phyloP scores from a whole-genome alignment of 164 flowering plant genomes.

The Magnolia kwangsiensis region DNA sequence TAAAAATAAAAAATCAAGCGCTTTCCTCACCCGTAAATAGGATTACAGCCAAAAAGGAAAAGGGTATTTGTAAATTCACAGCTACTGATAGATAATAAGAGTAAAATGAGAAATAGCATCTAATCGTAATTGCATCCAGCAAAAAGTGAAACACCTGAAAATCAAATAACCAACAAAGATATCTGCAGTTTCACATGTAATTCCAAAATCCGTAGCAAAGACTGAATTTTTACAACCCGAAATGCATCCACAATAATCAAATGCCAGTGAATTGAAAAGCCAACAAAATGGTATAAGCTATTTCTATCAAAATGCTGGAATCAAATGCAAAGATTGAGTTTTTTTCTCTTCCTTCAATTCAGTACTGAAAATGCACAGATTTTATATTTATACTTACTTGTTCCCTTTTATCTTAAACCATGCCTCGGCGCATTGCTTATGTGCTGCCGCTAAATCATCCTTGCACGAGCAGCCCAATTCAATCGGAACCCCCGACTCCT shows the following conservation, averaged over 20 bases:
- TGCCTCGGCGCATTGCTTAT: conserved; percentile 81
- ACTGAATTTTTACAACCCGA: not conserved
- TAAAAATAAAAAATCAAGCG: not conserved
- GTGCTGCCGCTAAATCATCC: conserved; percentile 88
- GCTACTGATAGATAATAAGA: not conserved
- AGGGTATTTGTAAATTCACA: not conserved
- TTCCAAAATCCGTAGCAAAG: not conserved
- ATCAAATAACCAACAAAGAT: not conserved
- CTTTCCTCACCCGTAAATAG: not conserved
- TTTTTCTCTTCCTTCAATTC: not conserved
- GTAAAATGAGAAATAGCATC: not conserved
- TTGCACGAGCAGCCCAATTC: conserved; percentile 91
- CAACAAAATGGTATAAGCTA: not conserved
- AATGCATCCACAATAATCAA: not conserved
- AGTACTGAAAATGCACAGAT: not conserved
- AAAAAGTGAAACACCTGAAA: not conserved
- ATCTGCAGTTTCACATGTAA: not conserved
- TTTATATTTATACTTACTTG: conserved; percentile 47
- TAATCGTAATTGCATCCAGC: not conserved
- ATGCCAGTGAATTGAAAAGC: not conserved
- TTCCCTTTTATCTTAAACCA: conserved; percentile 96
- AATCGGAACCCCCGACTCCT: conserved; percentile 63
- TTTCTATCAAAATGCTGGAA: not conserved
- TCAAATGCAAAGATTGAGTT: not conserved
- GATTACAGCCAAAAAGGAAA: not conserved